Base-by-base conservation (phyloP, 192 early-diverging fungal genomes). In the Entomortierella beljakovae region DNA sequence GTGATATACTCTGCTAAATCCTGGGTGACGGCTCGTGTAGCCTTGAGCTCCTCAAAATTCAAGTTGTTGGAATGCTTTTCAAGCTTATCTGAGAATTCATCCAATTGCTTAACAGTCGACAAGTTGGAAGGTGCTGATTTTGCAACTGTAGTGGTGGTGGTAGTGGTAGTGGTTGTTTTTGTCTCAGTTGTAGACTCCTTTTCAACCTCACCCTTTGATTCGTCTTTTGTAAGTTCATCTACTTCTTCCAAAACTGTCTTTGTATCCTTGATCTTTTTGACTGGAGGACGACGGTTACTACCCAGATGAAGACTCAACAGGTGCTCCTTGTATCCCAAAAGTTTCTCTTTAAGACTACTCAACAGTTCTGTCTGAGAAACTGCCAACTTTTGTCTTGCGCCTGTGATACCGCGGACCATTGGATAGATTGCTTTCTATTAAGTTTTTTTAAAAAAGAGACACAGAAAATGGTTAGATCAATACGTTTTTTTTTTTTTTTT, bases 1-100 rank as follows among this genome's bases (percentile, higher is more conserved):
- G 75, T 79, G 57, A 79, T 79, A 34, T 79, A 79, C 35, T 79
- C 75, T 32, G 75, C 75, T 48, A 79, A 26, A 22, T 79, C 75
- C 38, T 79, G 75, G 0, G 75, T 65, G 56, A 70, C 54, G 9
- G 75, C 68, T 13, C 75, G 46, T 22, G 75, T 79, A 6, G 67
- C 75, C 38, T 79, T 79, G 20, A 79, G 50, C 26, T 79, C 55
- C 34, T 79, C 75, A 65, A 79, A 79, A n/a, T 52, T 79, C 34
- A 79, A 46, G 40, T 61, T 50, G 31, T 69, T 50, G 16, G 75
- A 61, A 37, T 69, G 68, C 3, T 26, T 37, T 51, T 70, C 75
- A n/a, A 79, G 42, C 25, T 62, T 79, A 50, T 70, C 51, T 16
- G 67, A 64, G 22, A 79, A 79, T 2, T 33, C 49, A 22, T 79